Percentiles rank a stretch among this genome's conserved stretches.
Conservation (phyloP, 441 rosid genomes). For the Arabidopsis lyrata region DNA sequence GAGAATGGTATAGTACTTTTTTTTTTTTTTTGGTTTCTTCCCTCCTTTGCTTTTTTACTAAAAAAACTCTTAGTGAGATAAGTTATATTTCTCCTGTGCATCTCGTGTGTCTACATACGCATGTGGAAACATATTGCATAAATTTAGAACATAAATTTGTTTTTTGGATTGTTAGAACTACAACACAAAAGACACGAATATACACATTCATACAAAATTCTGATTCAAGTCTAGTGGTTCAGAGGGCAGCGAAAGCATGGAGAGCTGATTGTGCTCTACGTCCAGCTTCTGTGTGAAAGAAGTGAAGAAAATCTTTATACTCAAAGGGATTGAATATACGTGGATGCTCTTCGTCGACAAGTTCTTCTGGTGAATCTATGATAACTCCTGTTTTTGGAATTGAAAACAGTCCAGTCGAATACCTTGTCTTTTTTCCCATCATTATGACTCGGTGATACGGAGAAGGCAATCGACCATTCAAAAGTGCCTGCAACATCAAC, state of each 20-base stretch:
- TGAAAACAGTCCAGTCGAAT: conserved; percentile 64
- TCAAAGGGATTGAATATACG: conserved; percentile 61
- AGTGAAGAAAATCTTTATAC: conserved; percentile 24
- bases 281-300: conserved; percentile 40
- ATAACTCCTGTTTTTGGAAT: conserved; percentile 52
- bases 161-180: neutral
- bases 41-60: neutral
- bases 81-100: neutral
- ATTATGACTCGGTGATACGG: conserved; percentile 60
- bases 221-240: neutral
- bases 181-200: neutral
- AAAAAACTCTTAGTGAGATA: neutral
- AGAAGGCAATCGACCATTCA: conserved; percentile 43
- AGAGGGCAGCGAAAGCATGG: conserved; percentile 36
- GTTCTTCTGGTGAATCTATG: conserved; percentile 62
- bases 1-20: conserved; percentile 22
- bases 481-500: conserved; percentile 33
- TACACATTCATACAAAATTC: neutral
- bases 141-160: neutral
- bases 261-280: conserved; percentile 29
- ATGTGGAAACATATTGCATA: neutral
- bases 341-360: conserved; percentile 68
- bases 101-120: neutral
- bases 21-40: conserved; percentile 5
- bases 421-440: conserved; percentile 58